A percentile compares a stretch with the other conserved stretches of the same genome.
These are phyloP conservation scores for Ceratocystis harringtonii DNA, from an alignment of 2,329 filamentous ascomycete species.

Conservation along the genomic window DNA sequence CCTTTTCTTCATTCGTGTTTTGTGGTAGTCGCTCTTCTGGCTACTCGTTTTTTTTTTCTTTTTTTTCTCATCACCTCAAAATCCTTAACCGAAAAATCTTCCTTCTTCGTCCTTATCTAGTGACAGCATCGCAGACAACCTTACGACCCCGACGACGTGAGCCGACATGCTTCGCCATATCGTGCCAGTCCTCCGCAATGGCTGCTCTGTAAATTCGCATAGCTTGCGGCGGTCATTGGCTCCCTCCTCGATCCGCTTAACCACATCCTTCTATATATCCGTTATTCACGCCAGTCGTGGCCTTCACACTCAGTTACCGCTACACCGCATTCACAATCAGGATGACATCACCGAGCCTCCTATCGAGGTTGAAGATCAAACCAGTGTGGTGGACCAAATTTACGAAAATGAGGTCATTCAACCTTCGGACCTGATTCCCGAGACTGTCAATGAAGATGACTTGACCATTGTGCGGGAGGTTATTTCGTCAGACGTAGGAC, in stretches of 20 bases:
- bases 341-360: conserved; percentile 12
- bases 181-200: conserved; percentile 15
- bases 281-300: not conserved
- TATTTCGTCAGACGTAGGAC: not conserved
- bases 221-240: not conserved
- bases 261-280: conserved; percentile 1
- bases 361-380: not conserved
- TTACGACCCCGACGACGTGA: not conserved
- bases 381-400: not conserved
- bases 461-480: not conserved
- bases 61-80: not conserved
- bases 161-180: conserved; percentile 16
- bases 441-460: not conserved
- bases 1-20: not conserved
- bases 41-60: not conserved
- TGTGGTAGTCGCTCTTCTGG: not conserved
- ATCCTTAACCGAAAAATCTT: not conserved
- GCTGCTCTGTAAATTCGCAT: conserved; percentile 1
- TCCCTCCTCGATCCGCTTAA: not conserved
- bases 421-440: not conserved
- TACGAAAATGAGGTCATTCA: not conserved
- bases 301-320: not conserved
- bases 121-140: not conserved
- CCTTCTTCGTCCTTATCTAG: too few relatives aligned
- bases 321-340: conserved; percentile 8